Base-by-base conservation (phyloP, 1,139 yeast genomes). In the Pichia sp. region DNA sequence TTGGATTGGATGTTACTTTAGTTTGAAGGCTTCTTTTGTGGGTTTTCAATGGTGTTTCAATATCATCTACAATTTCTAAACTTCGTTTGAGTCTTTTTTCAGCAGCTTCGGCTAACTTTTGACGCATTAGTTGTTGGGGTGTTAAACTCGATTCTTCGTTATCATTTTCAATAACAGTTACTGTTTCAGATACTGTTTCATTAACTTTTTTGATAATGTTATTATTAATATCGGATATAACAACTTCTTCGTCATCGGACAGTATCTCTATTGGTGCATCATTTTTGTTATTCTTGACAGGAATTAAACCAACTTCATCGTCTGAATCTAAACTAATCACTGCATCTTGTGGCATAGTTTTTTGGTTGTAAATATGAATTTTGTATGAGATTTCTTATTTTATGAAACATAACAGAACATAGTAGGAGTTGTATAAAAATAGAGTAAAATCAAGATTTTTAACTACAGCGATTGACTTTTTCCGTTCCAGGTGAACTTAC, bases 21-120 rank as follows among this genome's bases (percentile, higher is more conserved):
- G n/a, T n/a, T 9, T 33, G 8, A 24, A 20, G 16, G 16, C 16
- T 16, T 16, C 16, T 16, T 16, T 16, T 16, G 16, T 16, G 16
- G 16, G 16, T 16, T 16, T 16, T 16, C 16, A 16, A 16, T 11
- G 2, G 12, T 11, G 2, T 12, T n/a, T 35, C 29, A 8, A 23
- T 12, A 27, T 30, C 24, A 10, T 28, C 26, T 23, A 26, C n/a
- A n/a, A 25, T 6, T 25, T 36, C 26, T 11, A n/a, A 25, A 11
- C 11, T 27, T 5, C 30, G 16, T 30, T 48, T 50, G 26, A 48
- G 7, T 30, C 60, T 38, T 33, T 38, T 40, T 33, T 54, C 54
- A 3, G 60, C 61, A 16, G 61, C 60, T 5, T 43, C 48, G 1
- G 56, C 58, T 33, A 50, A 23, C 33, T 50, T 24, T 16, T 47